phyloP scores from a whole-genome alignment of 805 yeast species.

The Hanseniaspora thailandica region DNA sequence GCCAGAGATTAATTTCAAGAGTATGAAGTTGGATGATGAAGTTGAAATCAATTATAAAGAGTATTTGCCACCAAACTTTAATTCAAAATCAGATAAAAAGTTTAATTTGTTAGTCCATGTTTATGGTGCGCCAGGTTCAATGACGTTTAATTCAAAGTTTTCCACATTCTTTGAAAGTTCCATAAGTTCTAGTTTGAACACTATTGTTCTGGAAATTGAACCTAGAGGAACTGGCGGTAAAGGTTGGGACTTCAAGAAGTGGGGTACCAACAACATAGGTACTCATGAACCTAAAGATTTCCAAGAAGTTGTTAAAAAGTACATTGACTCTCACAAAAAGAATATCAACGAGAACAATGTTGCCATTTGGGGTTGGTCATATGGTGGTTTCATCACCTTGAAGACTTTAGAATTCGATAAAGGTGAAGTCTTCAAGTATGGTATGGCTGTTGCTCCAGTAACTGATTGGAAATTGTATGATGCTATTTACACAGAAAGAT shows the following conservation, averaged over 20 bases:
- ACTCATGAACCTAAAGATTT: constrained; percentile 69
- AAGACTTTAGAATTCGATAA: constrained; percentile 60
- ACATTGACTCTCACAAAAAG: constrained; percentile 32
- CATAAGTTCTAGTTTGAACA: constrained; percentile 44
- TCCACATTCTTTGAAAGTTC: constrained; percentile 47
- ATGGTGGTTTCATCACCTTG: constrained; percentile 68
- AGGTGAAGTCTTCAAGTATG: constrained; percentile 55
- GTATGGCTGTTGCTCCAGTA: constrained; percentile 78
- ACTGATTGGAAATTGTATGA: constrained; percentile 68
- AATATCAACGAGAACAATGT: constrained; percentile 44
- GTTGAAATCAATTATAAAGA: constrained; percentile 42
- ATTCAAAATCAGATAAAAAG: constrained; percentile 38
- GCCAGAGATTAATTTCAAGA: constrained; percentile 36
- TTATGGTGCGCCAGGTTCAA: constrained; percentile 78
- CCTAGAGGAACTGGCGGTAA: constrained; percentile 77
- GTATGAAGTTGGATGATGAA: constrained; percentile 20
- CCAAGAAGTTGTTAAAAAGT: constrained; percentile 38
- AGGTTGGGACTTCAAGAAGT: constrained; percentile 54
- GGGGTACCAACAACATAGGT: constrained; percentile 49
- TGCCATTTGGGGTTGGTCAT: constrained; percentile 83
- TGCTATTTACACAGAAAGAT: constrained; percentile 69
- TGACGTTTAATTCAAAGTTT: constrained; percentile 39
- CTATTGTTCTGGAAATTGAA: constrained; percentile 55
- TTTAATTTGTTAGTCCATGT: constrained; percentile 52
- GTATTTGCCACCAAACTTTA: constrained; percentile 40